Base-by-base conservation (phyloP, 2,329 filamentous ascomycete genomes). In the Lachnellula willkommii region DNA sequence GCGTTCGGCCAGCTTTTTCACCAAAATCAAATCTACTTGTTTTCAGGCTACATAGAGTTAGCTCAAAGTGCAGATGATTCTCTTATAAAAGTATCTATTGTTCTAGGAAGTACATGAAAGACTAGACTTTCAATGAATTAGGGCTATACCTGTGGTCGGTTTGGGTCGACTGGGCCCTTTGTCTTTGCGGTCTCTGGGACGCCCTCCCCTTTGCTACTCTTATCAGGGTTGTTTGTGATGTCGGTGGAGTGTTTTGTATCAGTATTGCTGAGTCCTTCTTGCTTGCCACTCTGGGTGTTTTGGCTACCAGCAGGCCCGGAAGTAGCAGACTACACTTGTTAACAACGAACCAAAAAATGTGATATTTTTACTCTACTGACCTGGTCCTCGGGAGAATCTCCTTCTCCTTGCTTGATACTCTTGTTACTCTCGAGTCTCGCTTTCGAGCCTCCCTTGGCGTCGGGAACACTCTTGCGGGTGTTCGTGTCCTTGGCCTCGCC, bases 161-260 rank as follows among this genome's bases (percentile, higher is more conserved):
- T 60, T 56, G 56, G 67, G 39, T 75, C 71, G 50, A 80, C 70
- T 11, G 77, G 76, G 35, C 77, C 78, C 67, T 77, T 76, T 26
- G 74, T 60, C 67, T 84, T 83, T 22, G 80, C 77, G 11, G 78
- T 76, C 48, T 84, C 80, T 32, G 76, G 75, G 50, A 72, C 69
- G 32, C 79, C 81, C 69, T 84, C 80, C n/a, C 73, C 70, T 73
- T 84, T 84, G 66, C 76, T 77, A 66, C 75, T 80, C 72, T 79
- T 79, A 37, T 73, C 72, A 5, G 72, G 63, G 50, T 76, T 69
- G 43, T 72, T 69, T 57, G 72, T 70, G 58, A 74, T 71, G 51
- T 74, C 66, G 26, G 71, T 72, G 28, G 76, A 74, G 68, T 83
- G 77, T 53, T 75, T 72, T 5, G 79, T 81, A 50, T 79, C 74